These are phyloP conservation scores for Nannochloris sp. DNA, from an alignment of 139 green algal species.

Conservation along the genomic window DNA sequence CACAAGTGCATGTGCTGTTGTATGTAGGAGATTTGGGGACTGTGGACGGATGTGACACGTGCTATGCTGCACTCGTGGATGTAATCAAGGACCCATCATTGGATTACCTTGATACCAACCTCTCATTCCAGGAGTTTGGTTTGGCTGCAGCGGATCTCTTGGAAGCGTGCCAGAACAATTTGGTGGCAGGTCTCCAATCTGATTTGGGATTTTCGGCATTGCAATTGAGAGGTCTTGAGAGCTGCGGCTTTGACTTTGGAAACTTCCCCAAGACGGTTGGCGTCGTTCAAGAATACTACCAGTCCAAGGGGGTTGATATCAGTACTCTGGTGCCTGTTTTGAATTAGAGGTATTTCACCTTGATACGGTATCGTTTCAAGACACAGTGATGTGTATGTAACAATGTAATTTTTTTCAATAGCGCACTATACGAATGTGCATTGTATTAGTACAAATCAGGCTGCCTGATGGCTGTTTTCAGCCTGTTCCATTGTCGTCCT, in stretches of 20 bases:
- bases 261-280: neutral
- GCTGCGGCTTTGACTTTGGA: neutral
- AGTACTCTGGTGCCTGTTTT: too few relatives aligned
- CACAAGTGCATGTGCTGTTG: too few relatives aligned
- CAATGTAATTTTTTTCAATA: neutral
- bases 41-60: too few relatives aligned
- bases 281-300: neutral
- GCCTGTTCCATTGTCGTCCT: conserved; percentile 41
- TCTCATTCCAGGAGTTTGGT: too few relatives aligned
- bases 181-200: neutral
- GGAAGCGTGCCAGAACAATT: neutral
- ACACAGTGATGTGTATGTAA: too few relatives aligned
- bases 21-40: too few relatives aligned
- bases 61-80: too few relatives aligned
- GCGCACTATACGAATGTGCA: too few relatives aligned
- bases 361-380: too few relatives aligned
- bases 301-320: neutral
- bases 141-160: neutral
- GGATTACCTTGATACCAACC: too few relatives aligned
- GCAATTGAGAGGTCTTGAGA: neutral
- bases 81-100: too few relatives aligned
- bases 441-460: conserved; percentile 41
- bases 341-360: too few relatives aligned
- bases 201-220: neutral
- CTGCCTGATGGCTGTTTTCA: conserved; percentile 73